Evolutionary conservation across 2,329 filamentous ascomycete species (phyloP).

Genomic region (Ustilaginoidea virens): DNA sequence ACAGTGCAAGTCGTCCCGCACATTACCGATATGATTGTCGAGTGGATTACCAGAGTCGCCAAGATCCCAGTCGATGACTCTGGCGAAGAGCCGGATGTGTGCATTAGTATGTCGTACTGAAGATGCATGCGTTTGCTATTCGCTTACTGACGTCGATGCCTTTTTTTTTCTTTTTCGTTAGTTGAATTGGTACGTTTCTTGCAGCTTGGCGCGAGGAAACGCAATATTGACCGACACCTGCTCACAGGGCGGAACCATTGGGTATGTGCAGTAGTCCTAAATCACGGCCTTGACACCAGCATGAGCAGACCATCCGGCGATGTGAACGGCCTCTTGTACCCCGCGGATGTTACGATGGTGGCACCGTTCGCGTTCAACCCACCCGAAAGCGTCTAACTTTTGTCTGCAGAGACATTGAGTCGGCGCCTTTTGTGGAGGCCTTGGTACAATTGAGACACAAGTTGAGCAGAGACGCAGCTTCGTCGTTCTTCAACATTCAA

Average conservation of each 20-base stretch:
- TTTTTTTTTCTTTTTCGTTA: too few relatives aligned
- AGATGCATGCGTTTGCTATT: background rate
- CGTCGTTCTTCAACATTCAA: conserved; percentile 75
- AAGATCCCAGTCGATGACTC: conserved; percentile 77
- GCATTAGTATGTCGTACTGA: conserved; percentile 51
- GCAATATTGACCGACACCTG: background rate
- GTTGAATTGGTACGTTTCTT: conserved; percentile 19
- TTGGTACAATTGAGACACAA: conserved; percentile 62
- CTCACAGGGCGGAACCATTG: conserved; percentile 45
- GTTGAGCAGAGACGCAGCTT: conserved; percentile 40
- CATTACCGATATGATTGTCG: conserved; percentile 79
- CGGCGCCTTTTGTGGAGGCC: conserved; percentile 76
- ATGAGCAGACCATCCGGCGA: too few relatives aligned
- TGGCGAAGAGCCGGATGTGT: conserved; percentile 72
- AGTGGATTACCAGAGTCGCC: conserved; percentile 81
- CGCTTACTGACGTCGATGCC: conserved; percentile 10
- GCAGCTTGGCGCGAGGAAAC: background rate
- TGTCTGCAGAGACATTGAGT: conserved; percentile 56
- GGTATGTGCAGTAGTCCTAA: background rate
- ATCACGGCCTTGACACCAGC: background rate
- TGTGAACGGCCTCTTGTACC: too few relatives aligned
- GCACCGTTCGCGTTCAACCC: too few relatives aligned
- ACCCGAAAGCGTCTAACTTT: too few relatives aligned
- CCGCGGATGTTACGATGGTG: too few relatives aligned
- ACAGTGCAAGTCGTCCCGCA: conserved; percentile 89